Evolutionary conservation across 805 yeast genomes (phyloP), one percentile per base, ranked within the genome.

Genomic region (Ogataea angusta): DNA sequence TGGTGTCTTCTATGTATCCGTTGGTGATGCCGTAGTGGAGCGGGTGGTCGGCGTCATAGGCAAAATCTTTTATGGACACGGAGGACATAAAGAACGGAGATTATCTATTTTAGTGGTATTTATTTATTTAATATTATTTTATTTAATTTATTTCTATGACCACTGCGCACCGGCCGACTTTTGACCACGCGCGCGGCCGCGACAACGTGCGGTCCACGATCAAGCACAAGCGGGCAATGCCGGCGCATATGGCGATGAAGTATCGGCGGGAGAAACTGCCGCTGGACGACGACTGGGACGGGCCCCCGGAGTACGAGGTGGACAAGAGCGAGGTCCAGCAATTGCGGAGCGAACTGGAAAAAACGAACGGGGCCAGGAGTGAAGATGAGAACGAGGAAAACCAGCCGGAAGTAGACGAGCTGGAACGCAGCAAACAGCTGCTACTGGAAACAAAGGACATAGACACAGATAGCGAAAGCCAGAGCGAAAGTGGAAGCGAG

Each of bases 21-120:
- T 48, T 43, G 3, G 45, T 18, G 17, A 68, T 72, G 0, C 95
- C 95, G 48, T 75, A 76, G 60, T 85, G 84, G 36, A 86, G 66
- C 2, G 93, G 90, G 48, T 86, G 80, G 21, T 71, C 63, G 12
- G 67, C 71, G 5, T 78, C 77, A 56, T 91, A 90, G 18, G 90
- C 98, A 67, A 78, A 91, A 63, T 91, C 98, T 47, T 80, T 78
- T 14, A 87, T 78, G 1, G 79, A 72, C 24, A 81, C 68, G 10
- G 49, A 29, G 17, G 55, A 41, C 17, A 37, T 21, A 16, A 33
- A 23, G 4, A 25, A 30, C 30, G 23, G 25, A 15, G 15, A 30
- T 10, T 6, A 34, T 8, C 14, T 17, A 38, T n/a, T 30, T 13
- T 22, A 30, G 30, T 10, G 12, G n/a, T 32, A 13, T 28, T 27